phyloP scores from a whole-genome alignment of 108 stramenopile species.

The Cylindrotheca fusiformis region DNA sequence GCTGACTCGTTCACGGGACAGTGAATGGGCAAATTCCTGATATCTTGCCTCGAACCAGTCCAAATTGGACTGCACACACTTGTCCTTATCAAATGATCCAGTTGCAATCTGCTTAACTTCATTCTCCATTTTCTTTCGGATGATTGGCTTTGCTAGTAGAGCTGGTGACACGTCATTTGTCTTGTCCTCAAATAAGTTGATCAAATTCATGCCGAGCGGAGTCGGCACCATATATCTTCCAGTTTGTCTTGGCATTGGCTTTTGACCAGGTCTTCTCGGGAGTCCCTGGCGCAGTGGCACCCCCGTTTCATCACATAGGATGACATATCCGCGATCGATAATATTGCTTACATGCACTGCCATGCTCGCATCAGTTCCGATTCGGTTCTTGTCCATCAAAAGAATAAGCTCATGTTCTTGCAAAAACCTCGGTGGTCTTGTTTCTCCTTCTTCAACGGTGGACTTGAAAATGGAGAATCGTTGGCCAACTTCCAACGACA shows the following conservation, averaged over 20 bases:
- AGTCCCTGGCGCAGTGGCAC: constrained; percentile 6
- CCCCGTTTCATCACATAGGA: constrained; percentile 26
- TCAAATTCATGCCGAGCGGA: constrained; percentile 16
- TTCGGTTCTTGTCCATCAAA: constrained; percentile 51
- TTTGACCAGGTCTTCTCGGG: constrained; percentile 21
- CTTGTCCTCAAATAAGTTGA: constrained; percentile 18
- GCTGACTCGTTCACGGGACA: constrained; percentile 18
- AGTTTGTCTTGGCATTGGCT: constrained; percentile 27
- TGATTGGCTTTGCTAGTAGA: constrained; percentile 24
- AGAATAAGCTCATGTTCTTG: constrained; percentile 34
- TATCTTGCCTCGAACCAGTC: constrained; percentile 35
- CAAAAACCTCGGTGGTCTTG: constrained; percentile 27
- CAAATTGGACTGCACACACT: constrained; percentile 25
- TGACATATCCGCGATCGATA: constrained; percentile 33
- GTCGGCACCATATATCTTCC: constrained; percentile 36
- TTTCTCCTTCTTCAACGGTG: constrained; percentile 13
- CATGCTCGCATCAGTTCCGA: constrained; percentile 64
- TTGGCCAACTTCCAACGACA: constrained; percentile 8
- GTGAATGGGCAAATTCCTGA: constrained; percentile 6
- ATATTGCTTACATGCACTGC: constrained; percentile 37
- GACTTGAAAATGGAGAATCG: constrained; percentile 7
- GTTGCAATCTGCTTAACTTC: constrained; percentile 33
- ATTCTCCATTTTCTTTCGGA: constrained; percentile 35
- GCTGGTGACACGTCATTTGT: constrained; percentile 14
- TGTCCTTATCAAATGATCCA: constrained; percentile 27